Evolutionary conservation across 2,329 filamentous ascomycete species (phyloP).

Genomic region (Thermoascus crustaceus): DNA sequence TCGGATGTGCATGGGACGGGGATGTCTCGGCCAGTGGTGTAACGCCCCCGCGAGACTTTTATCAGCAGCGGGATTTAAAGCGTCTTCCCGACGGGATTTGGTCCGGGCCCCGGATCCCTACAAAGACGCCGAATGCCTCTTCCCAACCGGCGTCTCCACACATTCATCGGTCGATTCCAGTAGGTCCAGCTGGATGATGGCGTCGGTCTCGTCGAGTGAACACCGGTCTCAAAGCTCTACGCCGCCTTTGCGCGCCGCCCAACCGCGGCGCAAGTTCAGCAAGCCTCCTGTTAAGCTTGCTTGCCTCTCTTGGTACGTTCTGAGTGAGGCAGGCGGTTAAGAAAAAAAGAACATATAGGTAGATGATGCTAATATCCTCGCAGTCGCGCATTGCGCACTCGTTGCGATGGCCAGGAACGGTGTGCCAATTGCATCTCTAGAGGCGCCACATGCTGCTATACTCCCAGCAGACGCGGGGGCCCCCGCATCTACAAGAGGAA

Average conservation of each 20-base stretch:
- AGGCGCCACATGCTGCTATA: constrained; percentile 20
- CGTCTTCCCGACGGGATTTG: not conserved
- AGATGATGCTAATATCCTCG: constrained; percentile 3
- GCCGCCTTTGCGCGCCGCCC: not conserved
- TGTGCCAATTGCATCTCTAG: constrained; percentile 30
- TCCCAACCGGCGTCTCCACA: constrained; percentile 1
- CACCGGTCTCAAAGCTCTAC: not conserved
- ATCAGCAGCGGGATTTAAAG: not conserved
- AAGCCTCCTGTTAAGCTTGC: constrained; percentile 44
- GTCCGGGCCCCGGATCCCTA: not conserved
- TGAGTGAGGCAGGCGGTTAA: not conserved
- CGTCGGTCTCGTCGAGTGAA: not conserved
- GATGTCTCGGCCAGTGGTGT: too few relatives aligned
- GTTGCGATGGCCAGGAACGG: constrained; percentile 40
- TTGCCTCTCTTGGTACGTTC: constrained; percentile 44
- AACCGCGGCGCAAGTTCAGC: constrained; percentile 5
- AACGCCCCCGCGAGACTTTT: too few relatives aligned
- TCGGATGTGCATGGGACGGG: too few relatives aligned
- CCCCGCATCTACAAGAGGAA: constrained; percentile 1
- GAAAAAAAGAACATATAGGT: not conserved
- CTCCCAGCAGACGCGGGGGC: constrained; percentile 20
- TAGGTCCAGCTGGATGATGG: not conserved
- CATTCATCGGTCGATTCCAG: not conserved
- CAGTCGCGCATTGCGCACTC: constrained; percentile 40
- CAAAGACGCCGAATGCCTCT: constrained; percentile 2